Evolutionary conservation across 441 rosid species (phyloP), one percentile per base, ranked within the genome.

Genomic region (Geranium incanum): DNA sequence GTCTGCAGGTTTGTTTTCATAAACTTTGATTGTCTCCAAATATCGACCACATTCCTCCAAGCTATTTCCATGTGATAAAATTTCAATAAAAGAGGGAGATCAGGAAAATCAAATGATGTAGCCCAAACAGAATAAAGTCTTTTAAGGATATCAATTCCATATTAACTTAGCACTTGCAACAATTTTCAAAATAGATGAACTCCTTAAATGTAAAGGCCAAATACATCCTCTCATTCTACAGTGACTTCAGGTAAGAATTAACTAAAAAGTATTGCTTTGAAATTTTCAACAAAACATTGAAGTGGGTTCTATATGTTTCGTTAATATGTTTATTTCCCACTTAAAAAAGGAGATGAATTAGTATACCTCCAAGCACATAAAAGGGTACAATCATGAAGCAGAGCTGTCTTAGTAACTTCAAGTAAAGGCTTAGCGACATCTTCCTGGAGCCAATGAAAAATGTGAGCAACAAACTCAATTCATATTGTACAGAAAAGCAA

Each of bases 11-110:
- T 95, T 95, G 83, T 92, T 90, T 79, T 95, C 97, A 69, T 92
- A 92, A 70, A 92, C 85, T 81, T 95, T 95, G 48, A 95, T 88
- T 2, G 99, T 92, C 85, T 95, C 99, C 87, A 95, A 86, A 79
- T 90, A 95, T 48, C 98, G 96, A 0, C 90, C 97, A 77, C 99
- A 95, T 86, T 95, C 97, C 70, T 92, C 94, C 86, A 89, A 81
- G 86, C 99, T 92, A 79, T 39, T 62, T 79, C 12, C 78, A 77
- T 39, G 72, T 18, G 70, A 65, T 15, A 68, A 59, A 62, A 18
- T 16, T n/a, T 23, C 13, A 71, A 1, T 37, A 60, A 70, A 79
- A 68, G 18, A 67, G 23, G 12, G 38, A 65, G 1, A 15, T 68
- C 9, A 68, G 75, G 68, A 68, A 77, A 33, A 75, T 60, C 11